Evolutionary conservation across 2,329 filamentous ascomycete genomes (phyloP).

Genomic region (Fusarium goolgardi): DNA sequence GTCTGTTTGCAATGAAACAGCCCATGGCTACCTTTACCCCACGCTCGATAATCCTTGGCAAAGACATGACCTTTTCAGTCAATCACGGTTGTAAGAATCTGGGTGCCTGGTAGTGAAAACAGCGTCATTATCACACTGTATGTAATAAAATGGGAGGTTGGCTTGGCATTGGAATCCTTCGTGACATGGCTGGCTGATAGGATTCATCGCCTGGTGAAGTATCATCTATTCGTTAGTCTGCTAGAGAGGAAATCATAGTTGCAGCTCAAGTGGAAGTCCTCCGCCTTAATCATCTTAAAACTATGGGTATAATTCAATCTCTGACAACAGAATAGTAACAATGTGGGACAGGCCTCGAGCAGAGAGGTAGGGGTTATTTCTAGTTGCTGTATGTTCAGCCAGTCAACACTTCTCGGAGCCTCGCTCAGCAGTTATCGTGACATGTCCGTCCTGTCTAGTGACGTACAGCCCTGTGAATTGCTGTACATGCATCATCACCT

Average conservation of each 20-base stretch:
- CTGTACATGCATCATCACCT: background rate
- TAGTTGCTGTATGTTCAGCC: background rate
- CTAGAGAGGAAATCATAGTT: background rate
- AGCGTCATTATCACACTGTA: constrained; percentile 6
- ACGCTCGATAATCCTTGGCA: constrained; percentile 16
- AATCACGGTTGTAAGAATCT: constrained; percentile 15
- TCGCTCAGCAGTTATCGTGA: background rate
- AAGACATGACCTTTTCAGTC: background rate
- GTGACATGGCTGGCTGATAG: background rate
- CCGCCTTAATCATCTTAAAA: background rate
- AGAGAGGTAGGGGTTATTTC: background rate
- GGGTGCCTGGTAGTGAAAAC: constrained; percentile 19
- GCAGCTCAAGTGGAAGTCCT: constrained; percentile 7
- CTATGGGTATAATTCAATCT: background rate
- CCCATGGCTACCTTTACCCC: background rate
- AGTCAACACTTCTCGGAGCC: background rate
- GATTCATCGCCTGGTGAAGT: background rate
- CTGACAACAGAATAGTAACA: background rate
- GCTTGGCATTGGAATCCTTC: constrained; percentile 17
- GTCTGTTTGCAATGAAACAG: background rate
- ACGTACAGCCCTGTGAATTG: constrained; percentile 15
- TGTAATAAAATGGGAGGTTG: background rate
- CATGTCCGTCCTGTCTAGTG: background rate
- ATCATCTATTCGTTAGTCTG: background rate
- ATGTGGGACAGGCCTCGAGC: background rate